phyloP scores from a whole-genome alignment of 2,329 filamentous ascomycete species.

The Achaetomium macrosporum region DNA sequence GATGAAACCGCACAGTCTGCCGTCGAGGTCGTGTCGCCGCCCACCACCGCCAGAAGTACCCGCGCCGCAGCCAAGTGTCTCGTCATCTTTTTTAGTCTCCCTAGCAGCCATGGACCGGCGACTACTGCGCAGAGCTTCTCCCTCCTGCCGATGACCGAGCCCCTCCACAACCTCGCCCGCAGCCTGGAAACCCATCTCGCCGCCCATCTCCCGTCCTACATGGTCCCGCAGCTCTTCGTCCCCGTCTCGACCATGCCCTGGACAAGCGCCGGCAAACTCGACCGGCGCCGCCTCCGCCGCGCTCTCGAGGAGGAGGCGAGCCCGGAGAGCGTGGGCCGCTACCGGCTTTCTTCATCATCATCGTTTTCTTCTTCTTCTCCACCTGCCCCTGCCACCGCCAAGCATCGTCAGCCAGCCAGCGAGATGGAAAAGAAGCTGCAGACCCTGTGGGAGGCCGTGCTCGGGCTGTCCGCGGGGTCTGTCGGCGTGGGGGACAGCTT shows the following conservation, averaged over 20 bases:
- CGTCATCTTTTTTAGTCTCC: conserved; percentile 19
- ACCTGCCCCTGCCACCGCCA: conserved; percentile 3
- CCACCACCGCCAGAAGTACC: neutral
- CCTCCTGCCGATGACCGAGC: conserved; percentile 14
- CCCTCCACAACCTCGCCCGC: conserved; percentile 4
- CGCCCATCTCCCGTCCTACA: conserved; percentile 20
- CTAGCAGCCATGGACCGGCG: neutral
- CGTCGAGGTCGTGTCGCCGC: conserved; percentile 26
- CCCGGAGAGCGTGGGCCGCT: conserved; percentile 6
- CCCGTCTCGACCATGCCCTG: conserved; percentile 23
- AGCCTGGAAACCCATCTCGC: conserved; percentile 14
- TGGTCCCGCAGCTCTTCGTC: conserved; percentile 25
- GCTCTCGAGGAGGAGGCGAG: conserved; percentile 13
- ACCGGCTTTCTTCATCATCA: too few relatives aligned
- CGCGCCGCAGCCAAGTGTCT: conserved; percentile 15
- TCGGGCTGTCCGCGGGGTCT: conserved; percentile 12
- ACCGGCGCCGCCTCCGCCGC: conserved; percentile 19
- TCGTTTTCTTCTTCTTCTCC: neutral
- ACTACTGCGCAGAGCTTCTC: conserved; percentile 7
- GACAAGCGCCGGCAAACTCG: conserved; percentile 24
- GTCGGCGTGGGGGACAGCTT: conserved; percentile 27
- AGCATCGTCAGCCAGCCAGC: conserved; percentile 12
- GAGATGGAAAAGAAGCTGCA: conserved; percentile 21
- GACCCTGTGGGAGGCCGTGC: conserved; percentile 20
- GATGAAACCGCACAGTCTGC: conserved; percentile 36